These are phyloP conservation scores for Collybia sp. DNA, from an alignment of 768 basidiomycete species.

Conservation along the genomic window DNA sequence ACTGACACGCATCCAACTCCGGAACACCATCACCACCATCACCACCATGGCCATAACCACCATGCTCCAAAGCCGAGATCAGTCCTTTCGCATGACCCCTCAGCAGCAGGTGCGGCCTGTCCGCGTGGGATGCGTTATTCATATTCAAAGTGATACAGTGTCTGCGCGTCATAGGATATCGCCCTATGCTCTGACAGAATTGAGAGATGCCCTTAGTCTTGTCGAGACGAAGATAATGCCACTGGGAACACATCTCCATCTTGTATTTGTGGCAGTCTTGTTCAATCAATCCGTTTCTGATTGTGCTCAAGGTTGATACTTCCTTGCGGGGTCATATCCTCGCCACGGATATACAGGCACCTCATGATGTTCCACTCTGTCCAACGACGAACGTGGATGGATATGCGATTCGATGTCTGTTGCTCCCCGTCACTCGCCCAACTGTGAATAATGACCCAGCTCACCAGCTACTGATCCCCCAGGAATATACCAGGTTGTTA, in stretches of 20 bases:
- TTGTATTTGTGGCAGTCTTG: background rate
- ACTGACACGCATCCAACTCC: conserved; percentile 20
- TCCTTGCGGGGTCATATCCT: conserved; percentile 62
- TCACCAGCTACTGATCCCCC: conserved; percentile 55
- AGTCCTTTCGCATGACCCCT: conserved; percentile 63
- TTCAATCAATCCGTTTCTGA: conserved; percentile 1
- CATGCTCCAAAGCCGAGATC: conserved; percentile 52
- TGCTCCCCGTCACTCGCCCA: background rate
- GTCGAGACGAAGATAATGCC: conserved; percentile 46
- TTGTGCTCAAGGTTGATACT: too few relatives aligned
- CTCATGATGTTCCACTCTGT: conserved; percentile 56
- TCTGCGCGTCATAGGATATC: conserved; percentile 71
- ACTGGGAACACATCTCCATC: conserved; percentile 24
- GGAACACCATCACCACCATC: conserved; percentile 33
- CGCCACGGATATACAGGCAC: conserved; percentile 69
- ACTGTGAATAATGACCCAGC: background rate
- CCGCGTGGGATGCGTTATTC: background rate
- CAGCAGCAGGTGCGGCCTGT: conserved; percentile 49
- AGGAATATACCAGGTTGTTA: conserved; percentile 65
- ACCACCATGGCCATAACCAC: conserved; percentile 24
- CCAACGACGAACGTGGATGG: conserved; percentile 85
- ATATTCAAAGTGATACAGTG: conserved; percentile 30
- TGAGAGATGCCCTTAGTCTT: conserved; percentile 57
- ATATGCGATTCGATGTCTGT: conserved; percentile 72
- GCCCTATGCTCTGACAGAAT: conserved; percentile 67